These are phyloP conservation scores for Fusarium oxysporum DNA, from an alignment of 2,329 filamentous ascomycete species.

Conservation along the genomic window DNA sequence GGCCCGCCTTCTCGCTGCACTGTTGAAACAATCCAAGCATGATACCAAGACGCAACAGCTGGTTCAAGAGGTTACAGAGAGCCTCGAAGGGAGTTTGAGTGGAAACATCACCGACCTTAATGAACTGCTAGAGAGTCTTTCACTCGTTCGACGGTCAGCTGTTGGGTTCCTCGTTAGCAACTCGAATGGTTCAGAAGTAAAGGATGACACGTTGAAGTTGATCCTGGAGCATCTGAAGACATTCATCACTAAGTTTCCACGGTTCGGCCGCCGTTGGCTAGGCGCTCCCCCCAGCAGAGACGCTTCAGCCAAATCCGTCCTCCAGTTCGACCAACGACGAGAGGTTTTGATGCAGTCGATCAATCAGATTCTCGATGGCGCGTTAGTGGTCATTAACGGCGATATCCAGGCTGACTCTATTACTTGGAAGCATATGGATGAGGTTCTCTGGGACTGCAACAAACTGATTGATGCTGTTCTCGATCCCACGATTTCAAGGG, in stretches of 20 bases:
- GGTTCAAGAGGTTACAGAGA: constrained; percentile 62
- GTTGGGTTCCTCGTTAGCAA: constrained; percentile 59
- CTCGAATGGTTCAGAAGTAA: constrained; percentile 30
- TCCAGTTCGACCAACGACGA: constrained; percentile 72
- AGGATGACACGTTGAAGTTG: constrained; percentile 15
- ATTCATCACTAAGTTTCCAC: constrained; percentile 68
- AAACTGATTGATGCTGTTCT: constrained; percentile 65
- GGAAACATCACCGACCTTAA: constrained; percentile 71
- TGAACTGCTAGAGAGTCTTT: constrained; percentile 69
- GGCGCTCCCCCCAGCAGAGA: constrained; percentile 66
- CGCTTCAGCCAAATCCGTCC: constrained; percentile 65
- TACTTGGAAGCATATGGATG: constrained; percentile 67
- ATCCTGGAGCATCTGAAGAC: constrained; percentile 61
- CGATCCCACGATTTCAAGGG: constrained; percentile 49
- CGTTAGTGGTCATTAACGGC: constrained; percentile 66
- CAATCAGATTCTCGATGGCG: constrained; percentile 69
- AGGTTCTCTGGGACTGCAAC: constrained; percentile 67
- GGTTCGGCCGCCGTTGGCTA: constrained; percentile 71
- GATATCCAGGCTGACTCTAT: constrained; percentile 61
- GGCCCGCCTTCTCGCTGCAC: constrained; percentile 66
- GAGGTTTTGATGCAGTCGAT: constrained; percentile 64
- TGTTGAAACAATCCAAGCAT: constrained; percentile 58
- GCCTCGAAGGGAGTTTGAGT: constrained; percentile 68
- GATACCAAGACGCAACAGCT: constrained; percentile 56
- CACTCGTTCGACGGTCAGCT: constrained; percentile 64